phyloP scores from a whole-genome alignment of 2,329 filamentous ascomycete species.

The Cladobotryum mycophilum region DNA sequence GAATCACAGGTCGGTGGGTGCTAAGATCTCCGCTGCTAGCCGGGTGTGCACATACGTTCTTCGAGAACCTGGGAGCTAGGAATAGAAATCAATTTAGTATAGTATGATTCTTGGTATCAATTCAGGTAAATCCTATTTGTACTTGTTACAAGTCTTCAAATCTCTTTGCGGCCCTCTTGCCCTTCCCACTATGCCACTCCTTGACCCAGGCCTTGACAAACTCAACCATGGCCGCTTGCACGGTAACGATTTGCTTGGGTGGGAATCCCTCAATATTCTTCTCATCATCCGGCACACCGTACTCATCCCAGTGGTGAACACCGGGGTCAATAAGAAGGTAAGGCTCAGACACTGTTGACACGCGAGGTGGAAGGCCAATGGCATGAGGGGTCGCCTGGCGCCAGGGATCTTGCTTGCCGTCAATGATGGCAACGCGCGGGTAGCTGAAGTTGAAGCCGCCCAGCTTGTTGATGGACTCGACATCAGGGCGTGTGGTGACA shows the following conservation, averaged over 20 bases:
- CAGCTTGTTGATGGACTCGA: constrained; percentile 66
- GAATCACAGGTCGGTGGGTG: too few relatives aligned
- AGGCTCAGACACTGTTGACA: constrained; percentile 59
- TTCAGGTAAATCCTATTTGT: too few relatives aligned
- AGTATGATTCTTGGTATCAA: too few relatives aligned
- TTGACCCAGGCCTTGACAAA: constrained; percentile 64
- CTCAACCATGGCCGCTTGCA: constrained; percentile 50
- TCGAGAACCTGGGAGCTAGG: too few relatives aligned
- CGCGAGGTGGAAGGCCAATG: constrained; percentile 49
- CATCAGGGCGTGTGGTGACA: constrained; percentile 56
- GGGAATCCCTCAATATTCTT: constrained; percentile 55
- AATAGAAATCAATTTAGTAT: too few relatives aligned
- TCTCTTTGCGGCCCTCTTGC: background rate
- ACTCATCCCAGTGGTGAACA: constrained; percentile 79
- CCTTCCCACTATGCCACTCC: constrained; percentile 42
- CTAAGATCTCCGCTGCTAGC: too few relatives aligned
- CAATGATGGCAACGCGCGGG: constrained; percentile 67
- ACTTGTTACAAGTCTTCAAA: constrained; percentile 2
- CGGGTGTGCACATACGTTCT: too few relatives aligned
- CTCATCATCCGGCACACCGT: constrained; percentile 48
- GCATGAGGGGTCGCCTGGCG: constrained; percentile 65
- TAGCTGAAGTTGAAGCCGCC: constrained; percentile 69
- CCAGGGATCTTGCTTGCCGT: constrained; percentile 78
- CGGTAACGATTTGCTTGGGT: constrained; percentile 49
- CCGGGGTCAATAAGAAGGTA: constrained; percentile 67